Evolutionary conservation across 129 eudicot species (phyloP).

Genomic region (Helianthus annuus): DNA sequence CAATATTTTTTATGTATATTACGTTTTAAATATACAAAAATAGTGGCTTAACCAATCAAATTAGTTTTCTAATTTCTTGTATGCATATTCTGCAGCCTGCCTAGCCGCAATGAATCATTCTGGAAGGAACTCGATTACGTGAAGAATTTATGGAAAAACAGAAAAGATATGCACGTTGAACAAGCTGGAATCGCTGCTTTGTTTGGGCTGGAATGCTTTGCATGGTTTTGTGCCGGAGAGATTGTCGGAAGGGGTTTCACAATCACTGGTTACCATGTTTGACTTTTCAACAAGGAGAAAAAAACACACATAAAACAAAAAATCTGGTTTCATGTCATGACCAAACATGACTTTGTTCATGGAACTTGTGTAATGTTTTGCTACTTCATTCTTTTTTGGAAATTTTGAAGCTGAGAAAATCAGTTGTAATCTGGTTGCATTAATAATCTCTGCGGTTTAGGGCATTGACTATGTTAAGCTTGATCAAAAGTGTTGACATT

Average conservation of each 20-base stretch:
- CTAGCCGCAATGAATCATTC: conserved; percentile 62
- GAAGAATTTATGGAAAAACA: conserved; percentile 70
- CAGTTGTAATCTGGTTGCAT: conserved; percentile 31
- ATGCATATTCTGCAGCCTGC: conserved; percentile 47
- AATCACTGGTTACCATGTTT: conserved; percentile 71
- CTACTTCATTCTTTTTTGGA: conserved; percentile 33
- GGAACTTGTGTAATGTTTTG: conserved; percentile 28
- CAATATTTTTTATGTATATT: neutral
- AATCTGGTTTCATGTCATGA: conserved; percentile 25
- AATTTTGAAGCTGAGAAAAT: conserved; percentile 35
- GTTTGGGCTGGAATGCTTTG: conserved; percentile 77
- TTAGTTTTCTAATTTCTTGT: conserved; percentile 1
- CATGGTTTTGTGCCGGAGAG: conserved; percentile 89
- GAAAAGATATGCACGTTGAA: conserved; percentile 68
- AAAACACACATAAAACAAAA: conserved; percentile 26
- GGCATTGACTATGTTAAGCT: conserved; percentile 19
- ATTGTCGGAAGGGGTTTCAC: conserved; percentile 85
- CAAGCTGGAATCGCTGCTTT: conserved; percentile 72
- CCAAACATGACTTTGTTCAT: conserved; percentile 14
- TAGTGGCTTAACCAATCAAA: neutral
- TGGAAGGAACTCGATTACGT: conserved; percentile 72
- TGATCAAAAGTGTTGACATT: too few relatives aligned
- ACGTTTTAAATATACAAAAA: neutral
- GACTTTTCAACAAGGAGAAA: conserved; percentile 12
- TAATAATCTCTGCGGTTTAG: conserved; percentile 32